Evolutionary conservation across 805 yeast species (phyloP).

Genomic region (Scheffersomyces ergatensis): DNA sequence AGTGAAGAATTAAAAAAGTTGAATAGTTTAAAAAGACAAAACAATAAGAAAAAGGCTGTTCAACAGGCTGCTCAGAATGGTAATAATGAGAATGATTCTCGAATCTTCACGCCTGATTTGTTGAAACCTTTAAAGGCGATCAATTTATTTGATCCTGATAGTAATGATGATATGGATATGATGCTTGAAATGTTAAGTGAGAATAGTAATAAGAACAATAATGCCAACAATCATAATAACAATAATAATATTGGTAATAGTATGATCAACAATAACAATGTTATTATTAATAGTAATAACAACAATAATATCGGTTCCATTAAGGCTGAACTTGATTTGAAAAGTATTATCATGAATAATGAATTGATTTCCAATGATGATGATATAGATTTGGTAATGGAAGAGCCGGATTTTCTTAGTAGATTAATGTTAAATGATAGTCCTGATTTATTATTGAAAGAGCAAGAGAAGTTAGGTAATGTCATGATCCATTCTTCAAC

Average conservation of each 20-base stretch:
- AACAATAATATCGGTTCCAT: too few species aligned
- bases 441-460: background rate
- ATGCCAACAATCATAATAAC: background rate
- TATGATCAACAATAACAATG: background rate
- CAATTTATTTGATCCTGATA: constrained; percentile 6
- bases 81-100: background rate
- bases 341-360: background rate
- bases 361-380: constrained; percentile 1
- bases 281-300: background rate
- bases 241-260: background rate
- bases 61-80: background rate
- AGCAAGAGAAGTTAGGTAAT: constrained; percentile 6
- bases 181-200: background rate
- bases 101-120: constrained; percentile 10
- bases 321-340: background rate
- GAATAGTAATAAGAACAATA: background rate
- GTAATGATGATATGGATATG: constrained; percentile 6
- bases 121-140: constrained; percentile 9
- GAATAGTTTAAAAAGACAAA: constrained; percentile 5
- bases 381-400: constrained; percentile 8
- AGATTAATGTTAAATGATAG: constrained; percentile 5
- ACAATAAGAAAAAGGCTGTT: constrained; percentile 2
- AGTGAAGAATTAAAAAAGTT: constrained; percentile 6
- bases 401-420: constrained; percentile 9
- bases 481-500: constrained; percentile 3